Evolutionary conservation across 768 basidiomycete genomes (phyloP).

Genomic region (Wakefieldia striispora): DNA sequence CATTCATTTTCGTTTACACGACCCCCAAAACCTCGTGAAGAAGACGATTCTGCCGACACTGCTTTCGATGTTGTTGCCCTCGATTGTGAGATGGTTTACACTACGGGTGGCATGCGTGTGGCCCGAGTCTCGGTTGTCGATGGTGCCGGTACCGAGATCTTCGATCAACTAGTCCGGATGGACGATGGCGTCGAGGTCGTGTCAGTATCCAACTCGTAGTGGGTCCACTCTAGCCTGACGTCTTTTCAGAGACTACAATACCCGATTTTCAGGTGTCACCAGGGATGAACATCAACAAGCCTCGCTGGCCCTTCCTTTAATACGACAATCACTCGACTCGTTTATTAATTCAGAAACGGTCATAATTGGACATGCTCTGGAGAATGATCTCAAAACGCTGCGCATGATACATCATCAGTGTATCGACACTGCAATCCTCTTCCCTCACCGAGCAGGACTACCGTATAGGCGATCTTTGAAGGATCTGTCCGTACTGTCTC

Average conservation of each 20-base stretch:
- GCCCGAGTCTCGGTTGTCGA: slow-evolving; percentile 91
- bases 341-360: slow-evolving; percentile 81
- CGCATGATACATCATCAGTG: slow-evolving; percentile 82
- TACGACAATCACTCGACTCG: slow-evolving; percentile 65
- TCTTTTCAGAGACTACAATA: slow-evolving; percentile 76
- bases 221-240: slow-evolving; percentile 1
- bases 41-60: slow-evolving; percentile 23
- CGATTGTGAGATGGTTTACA: slow-evolving; percentile 97
- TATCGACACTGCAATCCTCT: slow-evolving; percentile 85
- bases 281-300: slow-evolving; percentile 59
- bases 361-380: slow-evolving; percentile 86
- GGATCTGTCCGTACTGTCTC: slow-evolving; percentile 59
- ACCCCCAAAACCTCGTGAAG: slow-evolving; percentile 8
- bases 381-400: slow-evolving; percentile 91
- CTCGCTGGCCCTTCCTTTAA: slow-evolving; percentile 58
- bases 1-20: slow-evolving; percentile 64
- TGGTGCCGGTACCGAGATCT: slow-evolving; percentile 64
- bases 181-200: slow-evolving; percentile 77
- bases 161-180: slow-evolving; percentile 82
- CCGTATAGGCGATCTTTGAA: slow-evolving; percentile 78
- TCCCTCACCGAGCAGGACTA: slow-evolving; percentile 78
- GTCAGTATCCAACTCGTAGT: slow-evolving; percentile 40
- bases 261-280: slow-evolving; percentile 84
- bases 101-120: slow-evolving; percentile 87
- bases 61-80: slow-evolving; percentile 79